Conservation (phyloP, 352 stramenopile species). For the Elongisporangium senticosum region DNA sequence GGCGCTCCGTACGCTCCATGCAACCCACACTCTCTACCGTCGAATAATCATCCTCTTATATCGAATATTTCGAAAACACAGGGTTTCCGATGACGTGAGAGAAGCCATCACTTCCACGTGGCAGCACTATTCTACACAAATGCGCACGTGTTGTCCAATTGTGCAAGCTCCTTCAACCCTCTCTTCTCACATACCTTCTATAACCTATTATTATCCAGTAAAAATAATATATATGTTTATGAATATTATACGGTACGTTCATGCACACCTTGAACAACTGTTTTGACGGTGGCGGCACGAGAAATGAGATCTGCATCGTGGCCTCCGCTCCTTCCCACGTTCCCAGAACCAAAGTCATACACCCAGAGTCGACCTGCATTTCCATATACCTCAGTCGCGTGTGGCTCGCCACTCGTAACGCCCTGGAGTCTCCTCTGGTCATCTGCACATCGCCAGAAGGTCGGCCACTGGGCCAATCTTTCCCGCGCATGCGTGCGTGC, state of each 20-base stretch:
- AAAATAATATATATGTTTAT: neutral
- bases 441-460: neutral
- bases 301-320: neutral
- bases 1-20: neutral
- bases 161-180: neutral
- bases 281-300: neutral
- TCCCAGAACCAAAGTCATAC: neutral
- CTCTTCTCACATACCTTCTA: neutral
- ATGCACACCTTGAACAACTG: neutral
- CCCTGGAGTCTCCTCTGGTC: neutral
- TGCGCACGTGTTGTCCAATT: neutral
- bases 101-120: neutral
- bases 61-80: neutral
- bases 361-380: neutral
- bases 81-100: neutral
- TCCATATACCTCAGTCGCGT: neutral
- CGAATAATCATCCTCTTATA: neutral
- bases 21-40: neutral
- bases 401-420: neutral
- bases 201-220: neutral
- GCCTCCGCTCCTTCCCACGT: neutral
- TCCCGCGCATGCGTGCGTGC: neutral
- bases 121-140: neutral
- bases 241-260: neutral
- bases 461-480: neutral